These are phyloP conservation scores for Calendula officinalis DNA, from an alignment of 129 eudicot species.

Conservation along the genomic window DNA sequence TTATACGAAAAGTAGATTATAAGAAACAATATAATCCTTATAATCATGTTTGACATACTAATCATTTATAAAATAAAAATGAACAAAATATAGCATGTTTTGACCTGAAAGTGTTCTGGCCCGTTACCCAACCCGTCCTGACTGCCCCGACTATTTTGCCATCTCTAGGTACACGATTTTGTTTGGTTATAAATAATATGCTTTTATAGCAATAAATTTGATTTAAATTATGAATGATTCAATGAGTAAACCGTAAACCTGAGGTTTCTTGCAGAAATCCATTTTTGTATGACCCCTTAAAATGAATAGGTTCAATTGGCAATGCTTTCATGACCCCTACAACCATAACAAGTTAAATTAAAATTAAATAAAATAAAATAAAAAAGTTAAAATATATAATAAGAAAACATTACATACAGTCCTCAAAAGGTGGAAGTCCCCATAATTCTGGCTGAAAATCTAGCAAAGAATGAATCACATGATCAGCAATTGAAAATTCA, in stretches of 20 bases:
- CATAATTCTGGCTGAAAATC: constrained; percentile 77
- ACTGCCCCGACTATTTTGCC: background rate
- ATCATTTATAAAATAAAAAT: background rate
- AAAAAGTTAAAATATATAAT: background rate
- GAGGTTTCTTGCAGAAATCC: constrained; percentile 45
- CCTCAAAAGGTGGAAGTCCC: constrained; percentile 81
- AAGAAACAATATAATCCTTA: background rate
- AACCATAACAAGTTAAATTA: constrained; percentile 18
- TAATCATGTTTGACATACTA: background rate
- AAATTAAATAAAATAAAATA: background rate
- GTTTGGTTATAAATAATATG: background rate
- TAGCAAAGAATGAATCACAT: constrained; percentile 65
- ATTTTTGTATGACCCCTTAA: constrained; percentile 43
- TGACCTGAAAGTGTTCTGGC: background rate
- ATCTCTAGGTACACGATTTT: background rate
- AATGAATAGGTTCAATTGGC: constrained; percentile 60
- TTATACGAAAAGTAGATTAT: background rate
- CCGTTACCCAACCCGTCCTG: background rate
- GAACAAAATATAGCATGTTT: background rate
- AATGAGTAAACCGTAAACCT: constrained; percentile 39
- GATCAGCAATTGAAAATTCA: constrained; percentile 62
- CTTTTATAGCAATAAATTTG: background rate
- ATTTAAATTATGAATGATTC: background rate
- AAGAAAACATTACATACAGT: constrained; percentile 39
- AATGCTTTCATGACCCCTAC: constrained; percentile 73